Evolutionary conservation across 2,329 filamentous ascomycete genomes (phyloP), one percentile per base, ranked within the genome.

Genomic region (Epichloe sp.): DNA sequence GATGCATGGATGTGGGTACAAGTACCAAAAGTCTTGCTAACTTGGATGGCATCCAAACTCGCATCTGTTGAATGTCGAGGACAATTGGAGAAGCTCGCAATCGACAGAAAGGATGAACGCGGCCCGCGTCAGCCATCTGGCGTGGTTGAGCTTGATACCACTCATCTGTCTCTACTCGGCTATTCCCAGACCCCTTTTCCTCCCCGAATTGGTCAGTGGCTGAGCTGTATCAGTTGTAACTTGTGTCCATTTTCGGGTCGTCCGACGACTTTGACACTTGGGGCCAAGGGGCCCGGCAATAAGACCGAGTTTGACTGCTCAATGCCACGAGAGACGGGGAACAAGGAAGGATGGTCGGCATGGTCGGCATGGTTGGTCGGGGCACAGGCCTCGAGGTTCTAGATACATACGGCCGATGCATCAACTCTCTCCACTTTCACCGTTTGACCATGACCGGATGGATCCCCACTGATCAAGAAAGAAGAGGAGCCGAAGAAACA

Each of bases 391-490:
- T 54, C 54, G 52, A 51, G 49, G 49, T 55, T 57, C 51, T 47
- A 26, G 23, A 26, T 26, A 52, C 38, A 26, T 26, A 52, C 38
- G 23, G 51, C 52, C 56, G 54, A 52, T 54, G 53, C 55, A 55
- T 59, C 54, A 54, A 59, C 49, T 53, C 58, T 54, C 48, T 52
- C 55, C 51, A 55, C 52, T 44, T 43, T 46, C 38, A 50, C 54
- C 51, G 50, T 55, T 58, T 55, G 55, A 54, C 56, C 56, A 60
- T 45, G 14, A 17, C 17, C 26, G 14, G 31, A 19, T 23, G 48
- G 50, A 36, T 53, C 52, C 54, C 54, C 53, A 57, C 62, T 61
- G 59, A 61, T 60, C 57, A 55, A 64, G 44, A 46, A 50, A 48
- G 53, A 55, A 19, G 35, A 38, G 35, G 26, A 19, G 12, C n/a